Percentiles rank a stretch among this genome's conserved stretches.
These are phyloP conservation scores for Diplodia intermedia DNA, from an alignment of 2,329 filamentous ascomycete genomes.

Conservation along the genomic window DNA sequence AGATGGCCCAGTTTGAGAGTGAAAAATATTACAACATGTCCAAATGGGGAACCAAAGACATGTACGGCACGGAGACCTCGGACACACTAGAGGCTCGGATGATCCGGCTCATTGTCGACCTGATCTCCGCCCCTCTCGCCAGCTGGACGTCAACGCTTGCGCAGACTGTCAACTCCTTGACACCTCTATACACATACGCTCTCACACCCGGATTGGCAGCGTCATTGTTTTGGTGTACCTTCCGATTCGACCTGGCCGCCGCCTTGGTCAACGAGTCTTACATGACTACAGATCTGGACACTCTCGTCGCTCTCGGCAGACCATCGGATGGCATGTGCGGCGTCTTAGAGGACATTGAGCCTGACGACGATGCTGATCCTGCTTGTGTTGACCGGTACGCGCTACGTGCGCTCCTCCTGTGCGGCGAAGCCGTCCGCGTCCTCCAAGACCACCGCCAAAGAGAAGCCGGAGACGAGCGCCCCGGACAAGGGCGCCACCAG, in stretches of 20 bases:
- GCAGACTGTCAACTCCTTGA: background rate
- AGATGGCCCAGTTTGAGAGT: slow-evolving; percentile 19
- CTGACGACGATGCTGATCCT: background rate
- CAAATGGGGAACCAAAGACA: slow-evolving; percentile 58
- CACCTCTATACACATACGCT: slow-evolving; percentile 2
- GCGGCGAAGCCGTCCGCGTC: slow-evolving; percentile 8
- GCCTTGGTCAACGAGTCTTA: slow-evolving; percentile 13
- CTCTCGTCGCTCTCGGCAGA: background rate
- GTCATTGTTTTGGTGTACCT: slow-evolving; percentile 17
- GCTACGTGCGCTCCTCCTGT: slow-evolving; percentile 1
- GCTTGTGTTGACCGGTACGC: slow-evolving; percentile 16
- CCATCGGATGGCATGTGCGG: background rate
- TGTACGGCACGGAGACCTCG: slow-evolving; percentile 56
- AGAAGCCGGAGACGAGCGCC: slow-evolving; percentile 21
- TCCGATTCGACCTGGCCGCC: slow-evolving; percentile 16
- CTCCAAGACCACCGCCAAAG: slow-evolving; percentile 11
- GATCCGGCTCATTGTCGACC: slow-evolving; percentile 12
- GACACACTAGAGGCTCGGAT: slow-evolving; percentile 31
- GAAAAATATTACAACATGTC: slow-evolving; percentile 37
- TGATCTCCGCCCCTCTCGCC: slow-evolving; percentile 8
- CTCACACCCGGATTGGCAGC: background rate
- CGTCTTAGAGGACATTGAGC: background rate
- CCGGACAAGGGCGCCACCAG: slow-evolving; percentile 34
- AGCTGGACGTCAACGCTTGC: slow-evolving; percentile 6
- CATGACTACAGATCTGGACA: slow-evolving; percentile 4